Conservation (phyloP, 148 eudicot species). For the Rhododendron henanense region DNA sequence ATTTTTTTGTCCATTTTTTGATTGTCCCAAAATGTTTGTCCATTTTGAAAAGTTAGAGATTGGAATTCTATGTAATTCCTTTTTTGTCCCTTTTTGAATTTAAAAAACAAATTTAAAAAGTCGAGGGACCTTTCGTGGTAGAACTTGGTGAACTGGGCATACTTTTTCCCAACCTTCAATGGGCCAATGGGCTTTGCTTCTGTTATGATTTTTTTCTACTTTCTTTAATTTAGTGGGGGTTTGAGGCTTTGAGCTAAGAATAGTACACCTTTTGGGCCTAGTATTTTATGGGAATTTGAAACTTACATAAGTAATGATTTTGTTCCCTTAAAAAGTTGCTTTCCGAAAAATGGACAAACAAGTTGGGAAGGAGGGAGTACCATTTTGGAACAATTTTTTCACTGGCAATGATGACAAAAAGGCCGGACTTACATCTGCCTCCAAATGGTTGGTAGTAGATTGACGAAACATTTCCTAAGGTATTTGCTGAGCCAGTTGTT, state of each 20-base stretch:
- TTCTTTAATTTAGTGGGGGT: neutral
- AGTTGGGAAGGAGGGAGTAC: neutral
- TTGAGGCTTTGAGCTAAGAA: neutral
- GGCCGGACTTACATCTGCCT: neutral
- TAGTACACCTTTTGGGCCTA: neutral
- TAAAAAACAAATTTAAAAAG: no score
- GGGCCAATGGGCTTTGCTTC: neutral
- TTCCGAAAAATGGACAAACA: neutral
- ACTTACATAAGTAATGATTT: neutral
- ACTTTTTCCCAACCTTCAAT: neutral
- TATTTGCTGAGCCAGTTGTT: slow-evolving; percentile 21
- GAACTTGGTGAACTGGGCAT: neutral
- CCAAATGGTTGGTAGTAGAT: neutral
- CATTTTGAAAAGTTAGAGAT: neutral
- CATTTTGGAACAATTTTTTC: neutral
- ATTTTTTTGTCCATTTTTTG: neutral
- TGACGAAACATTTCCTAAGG: slow-evolving; percentile 18
- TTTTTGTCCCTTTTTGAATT: neutral
- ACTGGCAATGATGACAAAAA: neutral
- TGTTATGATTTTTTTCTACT: neutral
- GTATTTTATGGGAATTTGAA: neutral
- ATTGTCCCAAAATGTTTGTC: neutral
- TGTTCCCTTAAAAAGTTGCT: neutral
- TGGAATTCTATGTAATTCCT: neutral
- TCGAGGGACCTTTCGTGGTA: neutral